These are phyloP conservation scores for Athelia psychrophila DNA, from an alignment of 1,284 basidiomycete genomes.

Conservation along the genomic window DNA sequence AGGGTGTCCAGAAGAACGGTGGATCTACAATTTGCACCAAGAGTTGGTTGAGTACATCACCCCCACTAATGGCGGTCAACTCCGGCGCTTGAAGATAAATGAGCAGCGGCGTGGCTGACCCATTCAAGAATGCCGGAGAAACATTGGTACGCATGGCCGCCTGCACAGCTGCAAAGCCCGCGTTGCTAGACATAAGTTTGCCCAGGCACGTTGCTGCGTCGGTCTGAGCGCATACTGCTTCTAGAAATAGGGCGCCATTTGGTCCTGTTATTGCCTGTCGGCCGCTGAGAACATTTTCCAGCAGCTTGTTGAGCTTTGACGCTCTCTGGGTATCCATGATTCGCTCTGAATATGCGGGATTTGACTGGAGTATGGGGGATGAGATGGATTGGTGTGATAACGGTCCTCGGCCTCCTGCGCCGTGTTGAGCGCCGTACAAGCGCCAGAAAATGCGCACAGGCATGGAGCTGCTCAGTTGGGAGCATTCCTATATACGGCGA, in stretches of 20 bases:
- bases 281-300: slow-evolving; percentile 4
- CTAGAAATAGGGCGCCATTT: slow-evolving; percentile 33
- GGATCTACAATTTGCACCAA: slow-evolving; percentile 46
- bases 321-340: slow-evolving; percentile 2
- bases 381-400: slow-evolving; percentile 1
- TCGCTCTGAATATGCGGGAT: not conserved
- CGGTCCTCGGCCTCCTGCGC: not conserved
- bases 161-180: slow-evolving; percentile 41
- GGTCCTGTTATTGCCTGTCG: not conserved
- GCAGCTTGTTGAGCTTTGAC: slow-evolving; percentile 7
- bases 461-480: no score
- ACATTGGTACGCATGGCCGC: slow-evolving; percentile 42
- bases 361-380: not conserved
- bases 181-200: slow-evolving; percentile 35
- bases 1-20: slow-evolving; percentile 50
- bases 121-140: slow-evolving; percentile 42
- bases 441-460: no score
- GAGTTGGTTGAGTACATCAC: slow-evolving; percentile 38
- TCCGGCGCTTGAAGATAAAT: slow-evolving; percentile 38
- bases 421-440: not conserved
- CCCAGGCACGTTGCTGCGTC: slow-evolving; percentile 38
- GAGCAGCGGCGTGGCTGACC: slow-evolving; percentile 33
- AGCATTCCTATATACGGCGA: no score
- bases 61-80: slow-evolving; percentile 35
- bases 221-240: slow-evolving; percentile 41